Base-by-base conservation (phyloP, 2,329 filamentous ascomycete species). In the Trichophyton equinum region DNA sequence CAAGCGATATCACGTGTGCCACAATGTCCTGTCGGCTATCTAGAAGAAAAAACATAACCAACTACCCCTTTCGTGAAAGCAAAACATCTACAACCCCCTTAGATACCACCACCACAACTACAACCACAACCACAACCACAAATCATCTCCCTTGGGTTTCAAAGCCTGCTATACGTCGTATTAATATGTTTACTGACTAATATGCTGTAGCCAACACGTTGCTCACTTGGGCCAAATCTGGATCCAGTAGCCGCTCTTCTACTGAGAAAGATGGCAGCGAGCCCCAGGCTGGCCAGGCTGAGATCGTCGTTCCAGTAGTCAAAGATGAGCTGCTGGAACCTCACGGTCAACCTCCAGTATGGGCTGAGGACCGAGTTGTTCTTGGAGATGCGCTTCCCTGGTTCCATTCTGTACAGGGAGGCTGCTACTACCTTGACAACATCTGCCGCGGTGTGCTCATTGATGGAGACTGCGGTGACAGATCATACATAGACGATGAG, bases 301-400 rank as follows among this genome's bases (percentile, higher is more conserved):
- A 25, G 6, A 15, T 30, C 33, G 20, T 57, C 11, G 9, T 57
- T 15, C 55, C 55, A 20, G 20, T 27, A 18, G 18, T 15, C 15
- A 18, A 30, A 46, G 11, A 36, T 22, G 11, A 44, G 2, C 60
- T 58, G 11, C 30, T 38, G 44, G 38, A 58, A 13, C 62, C 70
- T 13, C 60, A 66, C 27, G 72, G 68, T n/a, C 47, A 66, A 1
- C 82, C 82, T 5, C 71, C 74, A 9, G 79, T 83, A 0, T 87
- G 82, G 82, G 78, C 84, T 0, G 74, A 81, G 66, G 72, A 72
- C 40, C 78, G 86, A 3, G 81, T 84, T 61, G 79, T 80, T 13
- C 72, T 90, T 0, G 87, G 82, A 64, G 84, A 88, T 66, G 78
- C 84, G 0, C 67, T 88, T 0, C 77, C 80, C 0, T 87, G 84